Percentiles rank a stretch among this genome's conserved stretches.
phyloP scores from a whole-genome alignment of 306 rosid genomes.

The Astragalus membranaceus region DNA sequence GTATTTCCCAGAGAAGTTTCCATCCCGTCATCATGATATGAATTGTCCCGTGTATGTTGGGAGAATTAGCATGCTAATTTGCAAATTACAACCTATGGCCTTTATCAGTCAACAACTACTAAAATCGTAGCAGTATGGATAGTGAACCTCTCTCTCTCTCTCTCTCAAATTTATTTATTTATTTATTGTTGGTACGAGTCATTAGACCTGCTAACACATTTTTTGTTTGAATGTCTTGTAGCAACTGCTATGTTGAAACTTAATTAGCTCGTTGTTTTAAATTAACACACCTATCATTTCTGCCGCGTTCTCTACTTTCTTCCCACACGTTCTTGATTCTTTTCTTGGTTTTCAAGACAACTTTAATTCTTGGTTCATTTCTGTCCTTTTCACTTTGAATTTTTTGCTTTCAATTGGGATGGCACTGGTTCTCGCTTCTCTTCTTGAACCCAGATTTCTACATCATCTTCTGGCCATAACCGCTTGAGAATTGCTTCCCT shows the following conservation, averaged over 20 bases:
- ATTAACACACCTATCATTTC: too few species aligned
- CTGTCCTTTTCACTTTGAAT: too few species aligned
- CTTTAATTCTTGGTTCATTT: too few species aligned
- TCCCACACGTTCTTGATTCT: too few species aligned
- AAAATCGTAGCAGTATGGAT: slow-evolving; percentile 2
- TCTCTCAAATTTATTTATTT: background rate
- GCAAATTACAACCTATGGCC: background rate
- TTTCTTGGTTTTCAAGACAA: too few species aligned
- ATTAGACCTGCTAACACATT: background rate
- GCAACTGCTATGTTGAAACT: background rate
- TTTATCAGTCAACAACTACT: background rate
- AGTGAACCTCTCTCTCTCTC: background rate
- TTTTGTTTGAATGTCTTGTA: background rate
- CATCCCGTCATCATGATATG: background rate
- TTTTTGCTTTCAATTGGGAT: too few species aligned
- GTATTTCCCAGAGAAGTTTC: background rate
- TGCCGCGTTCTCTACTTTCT: too few species aligned
- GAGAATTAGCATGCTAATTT: background rate
- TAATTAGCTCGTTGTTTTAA: background rate
- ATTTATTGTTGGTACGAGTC: background rate
- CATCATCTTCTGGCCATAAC: too few species aligned
- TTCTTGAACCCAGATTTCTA: too few species aligned
- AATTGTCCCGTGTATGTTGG: background rate
- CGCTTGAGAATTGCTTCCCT: too few species aligned
- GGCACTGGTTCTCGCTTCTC: too few species aligned